These are phyloP conservation scores for Suillus spraguei DNA, from an alignment of 768 basidiomycete genomes.

Conservation along the genomic window DNA sequence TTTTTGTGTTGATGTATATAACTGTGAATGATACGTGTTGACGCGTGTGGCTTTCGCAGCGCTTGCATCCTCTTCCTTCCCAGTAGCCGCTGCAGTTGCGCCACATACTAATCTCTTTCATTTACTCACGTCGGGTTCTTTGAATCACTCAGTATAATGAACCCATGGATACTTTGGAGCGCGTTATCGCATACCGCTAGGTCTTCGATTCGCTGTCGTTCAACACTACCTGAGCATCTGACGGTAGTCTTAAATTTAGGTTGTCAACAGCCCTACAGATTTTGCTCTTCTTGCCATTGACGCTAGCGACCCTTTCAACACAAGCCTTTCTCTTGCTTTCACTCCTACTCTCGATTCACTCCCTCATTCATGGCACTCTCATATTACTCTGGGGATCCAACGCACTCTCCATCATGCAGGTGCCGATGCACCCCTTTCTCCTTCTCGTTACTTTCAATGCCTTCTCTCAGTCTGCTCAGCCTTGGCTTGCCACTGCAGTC, in stretches of 20 bases:
- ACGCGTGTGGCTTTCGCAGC: background rate
- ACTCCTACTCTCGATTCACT: conserved; percentile 72
- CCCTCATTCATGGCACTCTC: conserved; percentile 82
- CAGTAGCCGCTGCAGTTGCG: background rate
- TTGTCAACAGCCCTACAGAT: conserved; percentile 80
- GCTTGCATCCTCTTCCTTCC: background rate
- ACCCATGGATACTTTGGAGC: conserved; percentile 68
- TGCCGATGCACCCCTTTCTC: conserved; percentile 86
- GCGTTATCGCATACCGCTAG: conserved; percentile 66
- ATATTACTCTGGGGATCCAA: conserved; percentile 71
- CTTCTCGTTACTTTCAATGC: conserved; percentile 87
- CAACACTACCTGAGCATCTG: conserved; percentile 5
- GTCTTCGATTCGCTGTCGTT: conserved; percentile 32
- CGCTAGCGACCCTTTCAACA: conserved; percentile 79
- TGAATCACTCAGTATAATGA: conserved; percentile 32
- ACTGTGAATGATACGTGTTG: background rate
- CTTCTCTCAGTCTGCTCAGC: conserved; percentile 66
- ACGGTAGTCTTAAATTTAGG: conserved; percentile 38
- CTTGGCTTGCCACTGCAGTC: conserved; percentile 57
- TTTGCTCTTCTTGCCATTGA: conserved; percentile 81
- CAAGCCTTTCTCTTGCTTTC: conserved; percentile 82
- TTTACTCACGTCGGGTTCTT: background rate
- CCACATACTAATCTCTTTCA: background rate
- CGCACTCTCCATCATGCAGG: conserved; percentile 74
- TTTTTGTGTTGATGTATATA: background rate